Conservation (phyloP, 768 basidiomycete genomes). For the Ramaria rubella region DNA sequence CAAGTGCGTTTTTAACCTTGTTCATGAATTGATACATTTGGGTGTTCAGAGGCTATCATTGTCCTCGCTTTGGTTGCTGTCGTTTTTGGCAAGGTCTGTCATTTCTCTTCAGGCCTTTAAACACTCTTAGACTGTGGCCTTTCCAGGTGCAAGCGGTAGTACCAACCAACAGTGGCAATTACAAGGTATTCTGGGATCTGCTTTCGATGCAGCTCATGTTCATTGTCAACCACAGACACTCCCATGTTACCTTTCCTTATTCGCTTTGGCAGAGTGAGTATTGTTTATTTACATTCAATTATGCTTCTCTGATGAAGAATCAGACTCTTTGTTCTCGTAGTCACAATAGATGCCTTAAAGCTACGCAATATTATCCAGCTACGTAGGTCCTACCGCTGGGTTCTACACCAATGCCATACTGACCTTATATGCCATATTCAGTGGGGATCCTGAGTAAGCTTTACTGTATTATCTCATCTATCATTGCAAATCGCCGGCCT, state of each 20-base stretch:
- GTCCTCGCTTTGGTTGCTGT: conserved; percentile 71
- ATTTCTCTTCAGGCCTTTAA: not conserved
- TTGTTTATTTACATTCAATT: not conserved
- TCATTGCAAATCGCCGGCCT: not conserved
- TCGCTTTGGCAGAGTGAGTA: conserved; percentile 72
- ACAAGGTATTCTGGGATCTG: conserved; percentile 6
- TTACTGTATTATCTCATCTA: conserved; percentile 3
- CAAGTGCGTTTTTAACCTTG: conserved; percentile 32
- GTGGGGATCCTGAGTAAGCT: conserved; percentile 60
- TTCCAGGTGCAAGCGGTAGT: conserved; percentile 3
- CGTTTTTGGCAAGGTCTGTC: conserved; percentile 50
- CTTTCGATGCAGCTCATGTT: not conserved
- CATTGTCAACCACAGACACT: conserved; percentile 44
- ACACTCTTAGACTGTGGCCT: not conserved
- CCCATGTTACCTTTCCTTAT: conserved; percentile 80
- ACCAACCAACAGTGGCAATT: not conserved
- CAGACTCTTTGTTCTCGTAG: conserved; percentile 72
- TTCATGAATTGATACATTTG: conserved; percentile 1
- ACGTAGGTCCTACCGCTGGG: conserved; percentile 12
- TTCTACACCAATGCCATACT: not conserved
- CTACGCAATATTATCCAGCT: conserved; percentile 75
- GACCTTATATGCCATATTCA: not conserved
- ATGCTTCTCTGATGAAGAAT: conserved; percentile 6
- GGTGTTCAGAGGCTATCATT: conserved; percentile 56
- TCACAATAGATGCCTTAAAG: conserved; percentile 79